Conservation (phyloP, 805 yeast species). For the Metschnikowia shivogae region DNA sequence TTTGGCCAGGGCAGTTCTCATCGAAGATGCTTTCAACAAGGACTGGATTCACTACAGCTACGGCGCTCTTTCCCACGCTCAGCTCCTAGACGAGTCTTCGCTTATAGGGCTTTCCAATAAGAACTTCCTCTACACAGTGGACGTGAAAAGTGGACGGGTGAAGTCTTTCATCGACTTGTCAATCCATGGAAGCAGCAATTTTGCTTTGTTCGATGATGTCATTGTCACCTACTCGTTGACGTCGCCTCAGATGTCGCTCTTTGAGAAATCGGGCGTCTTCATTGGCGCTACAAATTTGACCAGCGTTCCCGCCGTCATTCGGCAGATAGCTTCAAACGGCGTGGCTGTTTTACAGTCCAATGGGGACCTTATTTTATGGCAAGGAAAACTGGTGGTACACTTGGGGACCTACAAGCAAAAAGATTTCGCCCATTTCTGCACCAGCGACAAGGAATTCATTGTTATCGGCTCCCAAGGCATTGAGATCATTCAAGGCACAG, state of each 20-base stretch:
- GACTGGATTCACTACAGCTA: slow-evolving; percentile 53
- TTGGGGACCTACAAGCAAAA: slow-evolving; percentile 8
- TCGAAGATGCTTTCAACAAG: slow-evolving; percentile 50
- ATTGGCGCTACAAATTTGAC: slow-evolving; percentile 5
- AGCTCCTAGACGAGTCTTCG: slow-evolving; percentile 14
- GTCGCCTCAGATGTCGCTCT: slow-evolving; percentile 7
- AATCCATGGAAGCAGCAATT: slow-evolving; percentile 7
- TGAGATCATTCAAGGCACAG: neutral
- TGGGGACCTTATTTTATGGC: slow-evolving; percentile 8
- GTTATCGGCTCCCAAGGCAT: slow-evolving; percentile 6
- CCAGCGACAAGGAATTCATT: neutral
- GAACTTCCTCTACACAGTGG: slow-evolving; percentile 20
- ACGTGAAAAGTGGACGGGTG: slow-evolving; percentile 22
- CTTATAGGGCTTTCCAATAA: slow-evolving; percentile 23
- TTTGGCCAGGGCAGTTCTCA: slow-evolving; percentile 20
- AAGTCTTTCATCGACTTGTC: slow-evolving; percentile 28
- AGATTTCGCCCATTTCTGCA: neutral
- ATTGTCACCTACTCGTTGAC: slow-evolving; percentile 10
- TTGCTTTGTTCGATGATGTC: slow-evolving; percentile 4
- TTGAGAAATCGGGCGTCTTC: slow-evolving; percentile 13
- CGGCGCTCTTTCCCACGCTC: slow-evolving; percentile 31
- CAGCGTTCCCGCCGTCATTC: slow-evolving; percentile 3
- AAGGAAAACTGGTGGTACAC: neutral
- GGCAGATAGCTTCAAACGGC: neutral
- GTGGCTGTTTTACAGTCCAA: neutral